These are phyloP conservation scores for Coniochaeta sp. DNA, from an alignment of 2,329 filamentous ascomycete genomes.

Conservation along the genomic window DNA sequence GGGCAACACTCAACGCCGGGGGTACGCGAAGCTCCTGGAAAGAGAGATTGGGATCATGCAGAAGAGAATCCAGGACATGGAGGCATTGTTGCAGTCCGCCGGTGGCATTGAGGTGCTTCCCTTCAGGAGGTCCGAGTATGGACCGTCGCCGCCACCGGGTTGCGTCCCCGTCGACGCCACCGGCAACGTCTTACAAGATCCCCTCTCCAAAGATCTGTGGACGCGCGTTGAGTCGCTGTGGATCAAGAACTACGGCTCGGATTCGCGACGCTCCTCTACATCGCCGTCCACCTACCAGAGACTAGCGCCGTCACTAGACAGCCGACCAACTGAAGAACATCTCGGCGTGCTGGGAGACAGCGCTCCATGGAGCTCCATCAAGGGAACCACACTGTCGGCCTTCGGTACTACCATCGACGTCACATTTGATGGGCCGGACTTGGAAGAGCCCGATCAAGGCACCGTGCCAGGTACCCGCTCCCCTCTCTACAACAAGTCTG, in stretches of 20 bases:
- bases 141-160: constrained; percentile 7
- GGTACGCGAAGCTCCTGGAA: constrained; percentile 72
- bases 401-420: constrained; percentile 77
- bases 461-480: too few relatives aligned
- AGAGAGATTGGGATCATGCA: constrained; percentile 62
- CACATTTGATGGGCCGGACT: constrained; percentile 60
- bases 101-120: constrained; percentile 55
- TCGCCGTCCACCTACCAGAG: constrained; percentile 20
- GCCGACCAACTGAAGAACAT: constrained; percentile 52
- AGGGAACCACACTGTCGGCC: constrained; percentile 69
- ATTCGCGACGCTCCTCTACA: background rate
- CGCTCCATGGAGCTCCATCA: constrained; percentile 63
- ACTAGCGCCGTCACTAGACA: constrained; percentile 25
- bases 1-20: constrained; percentile 69
- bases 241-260: constrained; percentile 23
- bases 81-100: constrained; percentile 54
- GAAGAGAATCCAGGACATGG: constrained; percentile 59
- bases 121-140: constrained; percentile 28
- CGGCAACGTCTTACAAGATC: constrained; percentile 19
- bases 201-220: constrained; percentile 25
- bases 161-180: constrained; percentile 17
- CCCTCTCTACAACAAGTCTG: constrained; percentile 63
- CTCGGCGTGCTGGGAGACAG: constrained; percentile 59
- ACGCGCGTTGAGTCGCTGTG: constrained; percentile 26
- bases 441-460: constrained; percentile 44